A percentile compares a stretch with the other conserved stretches of the same genome.
phyloP scores from a whole-genome alignment of 2,329 filamentous ascomycete species.

The Bertia moriformis region DNA sequence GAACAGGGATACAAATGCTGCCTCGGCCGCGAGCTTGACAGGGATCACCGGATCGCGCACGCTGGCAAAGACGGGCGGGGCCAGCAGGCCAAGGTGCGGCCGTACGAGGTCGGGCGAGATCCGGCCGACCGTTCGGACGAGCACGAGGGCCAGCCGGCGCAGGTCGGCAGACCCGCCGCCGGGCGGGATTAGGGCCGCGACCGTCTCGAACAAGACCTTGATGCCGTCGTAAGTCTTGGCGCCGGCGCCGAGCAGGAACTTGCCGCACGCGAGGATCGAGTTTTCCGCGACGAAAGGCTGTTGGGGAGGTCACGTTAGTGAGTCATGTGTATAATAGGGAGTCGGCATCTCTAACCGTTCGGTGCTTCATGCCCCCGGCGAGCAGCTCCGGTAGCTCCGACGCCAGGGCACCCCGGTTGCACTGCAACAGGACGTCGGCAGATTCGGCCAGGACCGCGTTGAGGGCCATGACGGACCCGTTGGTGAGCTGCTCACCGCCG shows the following conservation, averaged over 20 bases:
- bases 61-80: slow-evolving; percentile 71
- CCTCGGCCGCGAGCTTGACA: slow-evolving; percentile 87
- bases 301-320: slow-evolving; percentile 2
- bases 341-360: slow-evolving; percentile 60
- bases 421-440: slow-evolving; percentile 51
- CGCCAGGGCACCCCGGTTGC: slow-evolving; percentile 45
- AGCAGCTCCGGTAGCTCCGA: slow-evolving; percentile 67
- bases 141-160: slow-evolving; percentile 71
- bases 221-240: slow-evolving; percentile 60
- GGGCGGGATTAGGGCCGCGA: slow-evolving; percentile 62
- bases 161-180: slow-evolving; percentile 70
- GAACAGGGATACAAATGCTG: slow-evolving; percentile 83
- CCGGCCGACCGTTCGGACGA: slow-evolving; percentile 72
- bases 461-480: slow-evolving; percentile 68
- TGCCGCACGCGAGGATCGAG: slow-evolving; percentile 75
- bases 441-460: slow-evolving; percentile 82
- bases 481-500: no score
- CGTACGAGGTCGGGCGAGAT: slow-evolving; percentile 66
- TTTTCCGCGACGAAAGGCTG: slow-evolving; percentile 79
- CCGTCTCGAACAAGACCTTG: slow-evolving; percentile 68
- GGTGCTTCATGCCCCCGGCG: slow-evolving; percentile 63
- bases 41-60: slow-evolving; percentile 88
- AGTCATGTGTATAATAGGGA: slow-evolving; percentile 7
- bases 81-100: slow-evolving; percentile 68
- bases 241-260: slow-evolving; percentile 63